Conservation (phyloP, 2,329 filamentous ascomycete species). For the Neofusicoccum laricinum region DNA sequence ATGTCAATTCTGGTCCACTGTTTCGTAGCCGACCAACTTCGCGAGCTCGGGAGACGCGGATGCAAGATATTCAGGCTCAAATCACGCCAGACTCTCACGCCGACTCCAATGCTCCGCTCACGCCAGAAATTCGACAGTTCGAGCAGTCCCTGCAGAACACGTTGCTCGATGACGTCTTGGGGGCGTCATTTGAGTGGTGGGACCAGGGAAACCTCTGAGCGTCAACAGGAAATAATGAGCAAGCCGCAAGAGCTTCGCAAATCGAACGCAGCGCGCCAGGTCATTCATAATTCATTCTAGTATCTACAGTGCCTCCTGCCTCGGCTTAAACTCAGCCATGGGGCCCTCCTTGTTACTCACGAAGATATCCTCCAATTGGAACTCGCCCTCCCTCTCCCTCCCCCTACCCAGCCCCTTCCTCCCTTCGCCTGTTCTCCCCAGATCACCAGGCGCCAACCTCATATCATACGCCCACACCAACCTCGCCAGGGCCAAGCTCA, state of each 20-base stretch:
- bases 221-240: no score
- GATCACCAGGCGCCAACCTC: not conserved
- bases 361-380: slow-evolving; percentile 1
- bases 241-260: not conserved
- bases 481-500: slow-evolving; percentile 61
- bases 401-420: not conserved
- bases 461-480: slow-evolving; percentile 62
- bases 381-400: not conserved
- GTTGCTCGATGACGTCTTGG: not conserved
- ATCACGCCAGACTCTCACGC: not conserved
- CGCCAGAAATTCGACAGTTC: not conserved
- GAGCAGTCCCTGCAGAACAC: slow-evolving; percentile 1
- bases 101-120: not conserved
- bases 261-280: not conserved
- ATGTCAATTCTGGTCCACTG: not conserved
- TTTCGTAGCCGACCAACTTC: not conserved
- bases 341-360: not conserved
- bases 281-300: no score
- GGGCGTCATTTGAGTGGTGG: slow-evolving; percentile 3
- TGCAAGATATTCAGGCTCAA: not conserved
- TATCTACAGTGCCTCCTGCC: not conserved
- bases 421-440: not conserved
- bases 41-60: not conserved
- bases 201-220: slow-evolving; percentile 5
- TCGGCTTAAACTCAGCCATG: slow-evolving; percentile 1